A percentile compares a stretch with the other conserved stretches of the same genome.
Conservation (phyloP, 495 filamentous ascomycete genomes). For the Tuber umbilicatum region DNA sequence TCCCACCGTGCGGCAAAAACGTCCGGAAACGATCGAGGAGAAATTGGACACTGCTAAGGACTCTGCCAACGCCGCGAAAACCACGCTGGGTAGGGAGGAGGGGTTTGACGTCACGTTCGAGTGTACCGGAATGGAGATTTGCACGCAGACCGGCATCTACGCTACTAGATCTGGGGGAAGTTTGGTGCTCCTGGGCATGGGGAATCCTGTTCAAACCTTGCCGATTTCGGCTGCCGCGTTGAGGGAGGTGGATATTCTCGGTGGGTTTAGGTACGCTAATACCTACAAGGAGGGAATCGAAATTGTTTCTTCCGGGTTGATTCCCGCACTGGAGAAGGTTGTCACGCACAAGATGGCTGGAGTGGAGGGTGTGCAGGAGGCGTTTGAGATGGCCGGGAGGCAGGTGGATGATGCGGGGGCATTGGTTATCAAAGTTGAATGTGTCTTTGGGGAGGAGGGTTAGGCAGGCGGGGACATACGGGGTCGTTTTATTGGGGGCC, state of each 20-base stretch:
- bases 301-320: constrained; percentile 56
- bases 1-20: constrained; percentile 32
- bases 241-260: constrained; percentile 82
- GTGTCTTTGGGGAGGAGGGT: constrained; percentile 9
- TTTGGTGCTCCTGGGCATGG: constrained; percentile 88
- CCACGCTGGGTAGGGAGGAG: constrained; percentile 49
- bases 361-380: constrained; percentile 57
- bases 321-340: constrained; percentile 53
- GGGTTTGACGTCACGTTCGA: constrained; percentile 79
- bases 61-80: constrained; percentile 36
- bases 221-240: constrained; percentile 78
- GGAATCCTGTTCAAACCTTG: constrained; percentile 79
- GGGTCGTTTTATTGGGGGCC: background rate
- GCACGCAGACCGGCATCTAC: constrained; percentile 80
- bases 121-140: constrained; percentile 82
- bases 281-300: constrained; percentile 78
- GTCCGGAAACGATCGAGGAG: constrained; percentile 53
- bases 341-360: constrained; percentile 70
- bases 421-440: constrained; percentile 72
- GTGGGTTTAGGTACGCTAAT: constrained; percentile 87
- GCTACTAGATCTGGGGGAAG: constrained; percentile 71
- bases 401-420: constrained; percentile 69
- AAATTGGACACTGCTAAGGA: constrained; percentile 57
- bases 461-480: background rate
- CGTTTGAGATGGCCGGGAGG: constrained; percentile 74